These are phyloP conservation scores for Ophiostoma sp. DNA, from an alignment of 2,329 filamentous ascomycete species.

Conservation along the genomic window DNA sequence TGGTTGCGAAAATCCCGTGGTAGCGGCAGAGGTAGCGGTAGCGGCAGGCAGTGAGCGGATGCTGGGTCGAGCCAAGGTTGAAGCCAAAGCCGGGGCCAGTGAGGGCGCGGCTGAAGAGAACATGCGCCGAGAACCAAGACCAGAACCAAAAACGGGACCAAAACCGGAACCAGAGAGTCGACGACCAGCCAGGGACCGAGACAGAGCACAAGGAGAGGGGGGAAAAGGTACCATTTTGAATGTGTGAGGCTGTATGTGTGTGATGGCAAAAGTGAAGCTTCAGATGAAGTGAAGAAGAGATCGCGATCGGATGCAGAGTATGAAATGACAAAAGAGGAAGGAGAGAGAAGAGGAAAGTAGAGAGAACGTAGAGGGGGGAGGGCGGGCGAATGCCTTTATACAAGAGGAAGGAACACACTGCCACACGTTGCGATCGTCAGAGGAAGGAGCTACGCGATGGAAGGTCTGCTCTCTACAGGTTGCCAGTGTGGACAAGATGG, in stretches of 20 bases:
- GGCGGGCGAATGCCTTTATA: constrained; percentile 18
- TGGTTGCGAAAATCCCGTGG: neutral
- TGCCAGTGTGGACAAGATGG: neutral
- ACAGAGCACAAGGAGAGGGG: constrained; percentile 13
- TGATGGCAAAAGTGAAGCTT: constrained; percentile 4
- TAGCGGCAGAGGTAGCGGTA: neutral
- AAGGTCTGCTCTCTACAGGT: too few relatives aligned
- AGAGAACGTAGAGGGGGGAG: neutral
- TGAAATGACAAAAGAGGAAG: constrained; percentile 4
- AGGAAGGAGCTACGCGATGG: neutral
- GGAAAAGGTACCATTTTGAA: constrained; percentile 24
- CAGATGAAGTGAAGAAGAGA: neutral
- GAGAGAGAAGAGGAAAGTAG: neutral
- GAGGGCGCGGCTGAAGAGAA: constrained; percentile 10
- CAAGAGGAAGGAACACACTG: constrained; percentile 2
- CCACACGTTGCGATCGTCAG: neutral
- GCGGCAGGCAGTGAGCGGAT: neutral
- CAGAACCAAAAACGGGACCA: neutral
- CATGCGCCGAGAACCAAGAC: constrained; percentile 14
- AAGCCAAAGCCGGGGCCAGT: constrained; percentile 5
- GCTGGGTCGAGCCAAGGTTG: constrained; percentile 2
- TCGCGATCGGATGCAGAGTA: constrained; percentile 6
- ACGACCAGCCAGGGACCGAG: constrained; percentile 19
- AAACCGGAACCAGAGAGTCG: neutral
- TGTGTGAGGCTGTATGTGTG: neutral